Conservation (phyloP, 306 rosid genomes). For the Corylus avellana region DNA sequence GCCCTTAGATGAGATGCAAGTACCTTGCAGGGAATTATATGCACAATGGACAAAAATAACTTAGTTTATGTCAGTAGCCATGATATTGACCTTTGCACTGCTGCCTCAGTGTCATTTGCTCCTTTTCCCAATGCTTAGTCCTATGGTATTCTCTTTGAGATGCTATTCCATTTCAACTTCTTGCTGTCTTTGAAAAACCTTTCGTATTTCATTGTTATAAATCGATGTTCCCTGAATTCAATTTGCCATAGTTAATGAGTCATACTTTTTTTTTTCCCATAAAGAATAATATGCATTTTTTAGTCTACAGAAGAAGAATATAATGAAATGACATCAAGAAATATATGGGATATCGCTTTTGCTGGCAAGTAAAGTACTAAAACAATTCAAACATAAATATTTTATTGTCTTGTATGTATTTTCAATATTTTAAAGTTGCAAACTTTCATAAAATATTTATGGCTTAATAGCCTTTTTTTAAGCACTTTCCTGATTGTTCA, state of each 20-base stretch:
- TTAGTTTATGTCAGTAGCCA: not conserved
- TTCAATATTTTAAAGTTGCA: not conserved
- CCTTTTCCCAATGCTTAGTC: not conserved
- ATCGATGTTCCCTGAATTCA: not conserved
- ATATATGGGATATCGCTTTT: not conserved
- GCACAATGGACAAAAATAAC: not conserved
- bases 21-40: no score
- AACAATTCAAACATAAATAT: not conserved
- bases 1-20: no score
- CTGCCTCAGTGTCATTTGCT: constrained; percentile 4
- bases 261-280: not conserved
- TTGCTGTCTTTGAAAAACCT: not conserved
- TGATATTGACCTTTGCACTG: not conserved
- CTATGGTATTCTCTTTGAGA: not conserved
- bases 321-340: not conserved
- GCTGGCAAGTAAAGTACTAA: not conserved
- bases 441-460: not conserved
- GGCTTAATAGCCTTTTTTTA: not conserved
- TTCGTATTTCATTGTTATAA: not conserved
- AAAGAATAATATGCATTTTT: not conserved
- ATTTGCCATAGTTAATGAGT: not conserved
- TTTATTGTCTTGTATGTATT: no score
- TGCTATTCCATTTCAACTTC: not conserved
- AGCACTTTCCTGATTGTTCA: not conserved
- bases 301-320: not conserved